Conservation (phyloP, 2,329 filamentous ascomycete species). For the Xylaria sp. region DNA sequence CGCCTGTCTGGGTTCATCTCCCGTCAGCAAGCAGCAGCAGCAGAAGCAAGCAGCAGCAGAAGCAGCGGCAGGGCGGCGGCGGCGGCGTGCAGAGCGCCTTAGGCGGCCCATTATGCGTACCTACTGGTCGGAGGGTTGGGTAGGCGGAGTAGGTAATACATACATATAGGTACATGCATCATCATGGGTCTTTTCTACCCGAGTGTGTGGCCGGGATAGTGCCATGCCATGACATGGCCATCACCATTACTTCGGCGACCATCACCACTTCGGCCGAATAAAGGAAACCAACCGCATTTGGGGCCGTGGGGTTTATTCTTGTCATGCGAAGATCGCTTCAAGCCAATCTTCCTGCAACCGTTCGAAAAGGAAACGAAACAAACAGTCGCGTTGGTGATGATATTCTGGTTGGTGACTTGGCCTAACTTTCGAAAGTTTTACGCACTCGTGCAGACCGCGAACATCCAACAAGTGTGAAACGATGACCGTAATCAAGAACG, state of each 20-base stretch:
- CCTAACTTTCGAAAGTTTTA: background rate
- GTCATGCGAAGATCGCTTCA: background rate
- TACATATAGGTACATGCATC: too few species aligned
- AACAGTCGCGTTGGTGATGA: too few species aligned
- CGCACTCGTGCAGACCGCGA: background rate
- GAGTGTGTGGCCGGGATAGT: background rate
- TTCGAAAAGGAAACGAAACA: too few species aligned
- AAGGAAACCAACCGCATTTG: background rate
- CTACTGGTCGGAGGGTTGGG: background rate
- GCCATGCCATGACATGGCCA: too few species aligned
- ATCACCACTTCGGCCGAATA: background rate
- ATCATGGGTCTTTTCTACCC: background rate
- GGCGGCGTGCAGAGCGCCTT: background rate
- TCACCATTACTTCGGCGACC: too few species aligned
- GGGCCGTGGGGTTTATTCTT: background rate
- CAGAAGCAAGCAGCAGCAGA: too few species aligned
- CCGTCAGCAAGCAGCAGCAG: constrained; percentile 10
- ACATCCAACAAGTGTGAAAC: background rate
- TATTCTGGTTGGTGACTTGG: background rate
- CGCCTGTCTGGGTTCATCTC: constrained; percentile 22
- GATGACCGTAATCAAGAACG: constrained; percentile 25
- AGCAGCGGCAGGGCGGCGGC: too few species aligned
- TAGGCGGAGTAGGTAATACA: too few species aligned
- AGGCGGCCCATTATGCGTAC: background rate
- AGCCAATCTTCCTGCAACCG: too few species aligned